Percentiles rank a stretch among this genome's conserved stretches.
Conservation (phyloP, 495 filamentous ascomycete species). For the Annulohypoxylon moriforme region DNA sequence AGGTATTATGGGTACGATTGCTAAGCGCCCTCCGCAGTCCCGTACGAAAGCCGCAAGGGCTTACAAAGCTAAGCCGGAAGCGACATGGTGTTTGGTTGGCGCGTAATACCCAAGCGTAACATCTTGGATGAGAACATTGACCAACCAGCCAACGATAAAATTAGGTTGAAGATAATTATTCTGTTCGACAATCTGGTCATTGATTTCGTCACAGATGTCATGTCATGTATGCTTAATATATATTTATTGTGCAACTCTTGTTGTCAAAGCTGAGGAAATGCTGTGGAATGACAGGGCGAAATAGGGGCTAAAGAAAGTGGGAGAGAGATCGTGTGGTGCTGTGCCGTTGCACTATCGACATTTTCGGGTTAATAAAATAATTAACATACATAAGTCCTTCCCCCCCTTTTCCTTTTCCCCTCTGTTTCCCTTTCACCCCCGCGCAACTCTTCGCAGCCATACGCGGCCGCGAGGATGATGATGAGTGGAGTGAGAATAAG, state of each 20-base stretch:
- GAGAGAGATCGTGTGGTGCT: background rate
- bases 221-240: background rate
- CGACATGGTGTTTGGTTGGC: background rate
- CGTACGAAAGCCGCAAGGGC: conserved; percentile 2
- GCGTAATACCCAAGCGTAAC: background rate
- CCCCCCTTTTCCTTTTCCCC: background rate
- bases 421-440: background rate
- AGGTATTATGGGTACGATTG: background rate
- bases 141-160: background rate
- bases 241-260: background rate
- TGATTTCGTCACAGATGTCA: background rate
- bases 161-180: background rate
- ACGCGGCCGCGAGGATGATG: background rate
- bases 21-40: background rate
- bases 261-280: background rate
- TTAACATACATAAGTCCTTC: background rate
- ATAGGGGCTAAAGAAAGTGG: background rate
- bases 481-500: conserved; percentile 21
- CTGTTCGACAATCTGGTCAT: background rate
- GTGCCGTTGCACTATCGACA: background rate
- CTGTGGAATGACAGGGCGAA: background rate
- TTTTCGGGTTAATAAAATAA: background rate
- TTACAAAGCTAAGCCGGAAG: background rate
- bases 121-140: background rate
- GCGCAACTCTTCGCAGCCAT: background rate